These are phyloP conservation scores for Rhodotorula mucilaginosa DNA, from an alignment of 1,284 basidiomycete genomes.

Conservation along the genomic window DNA sequence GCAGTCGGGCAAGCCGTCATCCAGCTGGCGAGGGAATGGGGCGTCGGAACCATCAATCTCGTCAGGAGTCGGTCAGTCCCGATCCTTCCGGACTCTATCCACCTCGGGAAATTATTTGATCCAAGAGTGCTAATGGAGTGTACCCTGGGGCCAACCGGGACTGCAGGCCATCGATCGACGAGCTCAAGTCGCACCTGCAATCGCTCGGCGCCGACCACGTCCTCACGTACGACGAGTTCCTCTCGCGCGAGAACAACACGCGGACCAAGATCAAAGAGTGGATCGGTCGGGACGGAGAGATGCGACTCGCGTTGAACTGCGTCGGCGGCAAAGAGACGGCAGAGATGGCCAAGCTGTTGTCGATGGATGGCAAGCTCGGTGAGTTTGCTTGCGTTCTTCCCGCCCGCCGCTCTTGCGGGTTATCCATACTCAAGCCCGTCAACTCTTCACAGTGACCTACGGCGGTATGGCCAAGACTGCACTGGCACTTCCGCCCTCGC, in stretches of 20 bases:
- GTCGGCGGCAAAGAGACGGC: constrained; percentile 69
- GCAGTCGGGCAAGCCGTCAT: constrained; percentile 52
- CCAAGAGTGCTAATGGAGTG: background rate
- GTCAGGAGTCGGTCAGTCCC: constrained; percentile 63
- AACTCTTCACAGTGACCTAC: constrained; percentile 66
- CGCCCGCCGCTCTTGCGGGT: background rate
- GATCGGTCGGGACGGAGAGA: constrained; percentile 24
- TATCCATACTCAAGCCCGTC: background rate
- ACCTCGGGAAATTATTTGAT: background rate
- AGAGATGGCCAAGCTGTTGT: constrained; percentile 63
- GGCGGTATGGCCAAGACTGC: constrained; percentile 84
- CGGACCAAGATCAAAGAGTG: constrained; percentile 51
- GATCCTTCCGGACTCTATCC: too few relatives aligned
- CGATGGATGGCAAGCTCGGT: constrained; percentile 26
- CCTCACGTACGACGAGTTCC: constrained; percentile 68
- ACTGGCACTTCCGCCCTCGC: constrained; percentile 68
- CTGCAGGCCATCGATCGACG: constrained; percentile 55
- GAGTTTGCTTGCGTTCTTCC: constrained; percentile 36
- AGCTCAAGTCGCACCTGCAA: constrained; percentile 57
- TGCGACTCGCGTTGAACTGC: constrained; percentile 70
- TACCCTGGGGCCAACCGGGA: background rate
- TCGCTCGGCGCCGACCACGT: constrained; percentile 69
- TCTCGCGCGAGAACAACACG: constrained; percentile 41
- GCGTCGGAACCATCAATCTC: constrained; percentile 72
- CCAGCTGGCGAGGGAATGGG: constrained; percentile 47